These are phyloP conservation scores for Bolboschoenus planiculmis DNA, from an alignment of 176 grass and related monocot genomes.

Conservation along the genomic window DNA sequence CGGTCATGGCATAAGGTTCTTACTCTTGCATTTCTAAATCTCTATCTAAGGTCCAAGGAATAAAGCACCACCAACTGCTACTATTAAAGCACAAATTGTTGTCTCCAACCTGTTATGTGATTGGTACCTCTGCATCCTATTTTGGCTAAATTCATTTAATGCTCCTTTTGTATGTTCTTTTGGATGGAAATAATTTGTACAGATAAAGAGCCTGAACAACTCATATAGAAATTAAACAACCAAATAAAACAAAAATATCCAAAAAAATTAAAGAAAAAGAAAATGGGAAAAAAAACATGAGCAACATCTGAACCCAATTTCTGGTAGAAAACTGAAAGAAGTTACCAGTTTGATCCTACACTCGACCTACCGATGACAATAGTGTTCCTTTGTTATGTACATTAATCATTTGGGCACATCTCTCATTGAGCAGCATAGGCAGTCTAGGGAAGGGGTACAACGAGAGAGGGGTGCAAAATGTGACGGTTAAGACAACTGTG, in stretches of 20 bases:
- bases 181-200: not conserved
- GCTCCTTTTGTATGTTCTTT: not conserved
- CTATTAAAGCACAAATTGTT: not conserved
- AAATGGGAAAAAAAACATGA: not conserved
- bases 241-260: not conserved
- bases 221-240: not conserved
- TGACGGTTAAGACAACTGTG: slow-evolving; percentile 35
- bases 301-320: not conserved
- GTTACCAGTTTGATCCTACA: not conserved
- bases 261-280: not conserved
- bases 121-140: not conserved
- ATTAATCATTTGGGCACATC: not conserved
- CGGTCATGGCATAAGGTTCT: slow-evolving; percentile 55
- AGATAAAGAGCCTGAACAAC: not conserved
- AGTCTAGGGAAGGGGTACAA: slow-evolving; percentile 41
- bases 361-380: not conserved
- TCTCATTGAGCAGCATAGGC: slow-evolving; percentile 36
- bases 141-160: not conserved
- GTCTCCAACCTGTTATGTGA: not conserved
- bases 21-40: not conserved
- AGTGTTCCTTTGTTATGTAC: not conserved
- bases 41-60: not conserved
- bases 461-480: slow-evolving; percentile 45
- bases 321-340: not conserved
- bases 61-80: not conserved